Base-by-base conservation (phyloP, 768 basidiomycete species). In the Postia placenta region DNA sequence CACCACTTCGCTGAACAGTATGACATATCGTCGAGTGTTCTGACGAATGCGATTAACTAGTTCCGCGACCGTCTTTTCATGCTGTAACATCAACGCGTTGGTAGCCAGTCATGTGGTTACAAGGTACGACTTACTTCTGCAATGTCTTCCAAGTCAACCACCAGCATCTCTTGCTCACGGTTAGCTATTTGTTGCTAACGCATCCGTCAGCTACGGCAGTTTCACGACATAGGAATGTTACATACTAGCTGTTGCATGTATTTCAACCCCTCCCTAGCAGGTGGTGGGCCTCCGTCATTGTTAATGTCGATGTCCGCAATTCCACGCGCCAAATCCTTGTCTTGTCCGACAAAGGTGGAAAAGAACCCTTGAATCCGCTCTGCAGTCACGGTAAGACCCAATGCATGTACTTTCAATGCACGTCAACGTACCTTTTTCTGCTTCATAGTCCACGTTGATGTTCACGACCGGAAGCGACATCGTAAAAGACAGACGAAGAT, bases 101-200 rank as follows among this genome's bases (percentile, higher is more conserved):
- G 30, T 2, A 23, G 48, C 25, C n/a, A n/a, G 47, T 49, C 14
- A 49, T 28, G 23, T 1, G 24, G 22, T 30, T 48, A 48, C 26
- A 43, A 20, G 23, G 40, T 35, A 50, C 19, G 15, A 58, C 75
- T 60, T 57, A 87, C 93, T 54, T 81, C 75, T 52, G 75, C 74
- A 35, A 98, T 71, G 67, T 99, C 96, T 62, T 92, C 90, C 20
- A 99, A 66, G 58, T 95, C 92, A 52, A 99, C 80, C 35, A 83
- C 72, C 9, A 99, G 71, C 79, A 88, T 88, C 56, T 92, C 81
- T 65, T 92, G 87, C 53, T 96, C 90, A 28, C 96, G 80, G 67
- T 99, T 95, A 43, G 95, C 91, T 51, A 99, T 81, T 38, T 74
- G 72, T 93, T 92, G 91, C 92, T 94, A 24, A n/a, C 57, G 22